phyloP scores from a whole-genome alignment of 441 rosid genomes.

The Rhodomyrtus psidioides region DNA sequence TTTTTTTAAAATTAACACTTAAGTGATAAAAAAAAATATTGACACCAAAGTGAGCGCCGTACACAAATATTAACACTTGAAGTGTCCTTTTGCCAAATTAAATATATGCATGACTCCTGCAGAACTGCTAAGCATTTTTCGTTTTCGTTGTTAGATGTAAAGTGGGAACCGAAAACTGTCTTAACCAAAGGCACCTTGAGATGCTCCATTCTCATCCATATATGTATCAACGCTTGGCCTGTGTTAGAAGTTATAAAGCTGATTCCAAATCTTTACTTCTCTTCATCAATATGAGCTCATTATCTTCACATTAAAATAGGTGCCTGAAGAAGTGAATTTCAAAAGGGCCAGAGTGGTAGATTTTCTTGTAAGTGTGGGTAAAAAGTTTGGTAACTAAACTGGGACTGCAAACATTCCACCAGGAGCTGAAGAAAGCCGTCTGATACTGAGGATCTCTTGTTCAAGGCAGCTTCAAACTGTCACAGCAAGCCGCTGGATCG shows the following conservation, averaged over 20 bases:
- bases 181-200: no score
- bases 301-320: no score
- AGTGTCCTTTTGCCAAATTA: neutral
- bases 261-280: no score
- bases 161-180: no score
- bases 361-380: constrained; percentile 42
- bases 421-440: constrained; percentile 50
- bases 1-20: no score
- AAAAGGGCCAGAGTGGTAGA: constrained; percentile 10
- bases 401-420: constrained; percentile 46
- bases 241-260: no score
- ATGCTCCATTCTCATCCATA: no score
- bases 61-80: no score
- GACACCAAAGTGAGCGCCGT: no score
- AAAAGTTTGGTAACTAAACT: constrained; percentile 53
- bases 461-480: constrained; percentile 47
- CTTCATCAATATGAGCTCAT: no score
- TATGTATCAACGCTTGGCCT: no score
- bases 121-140: neutral
- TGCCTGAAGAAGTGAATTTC: neutral
- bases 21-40: no score
- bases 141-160: neutral
- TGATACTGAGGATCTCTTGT: constrained; percentile 38
- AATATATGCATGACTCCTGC: neutral
- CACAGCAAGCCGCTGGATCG: constrained; percentile 40